These are phyloP conservation scores for Trypanosoma lewisi DNA, from an alignment of 208 protist genomes.

Conservation along the genomic window DNA sequence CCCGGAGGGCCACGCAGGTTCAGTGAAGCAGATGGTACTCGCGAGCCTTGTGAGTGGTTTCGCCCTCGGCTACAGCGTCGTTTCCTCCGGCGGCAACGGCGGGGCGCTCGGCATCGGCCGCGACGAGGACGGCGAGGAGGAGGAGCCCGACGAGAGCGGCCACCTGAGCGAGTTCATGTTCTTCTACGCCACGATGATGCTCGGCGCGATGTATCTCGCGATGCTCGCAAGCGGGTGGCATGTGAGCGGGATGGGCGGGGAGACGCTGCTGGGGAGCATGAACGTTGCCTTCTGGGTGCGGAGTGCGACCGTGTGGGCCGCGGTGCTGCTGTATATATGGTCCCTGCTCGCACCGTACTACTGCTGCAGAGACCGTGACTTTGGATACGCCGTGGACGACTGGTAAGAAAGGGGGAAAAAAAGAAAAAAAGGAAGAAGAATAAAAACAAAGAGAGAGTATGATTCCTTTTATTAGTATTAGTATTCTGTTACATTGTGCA, in stretches of 20 bases:
- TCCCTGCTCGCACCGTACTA: slow-evolving; percentile 90
- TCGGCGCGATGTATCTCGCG: slow-evolving; percentile 93
- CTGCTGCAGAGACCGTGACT: slow-evolving; percentile 88
- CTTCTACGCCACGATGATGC: slow-evolving; percentile 93
- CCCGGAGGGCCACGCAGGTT: slow-evolving; percentile 22
- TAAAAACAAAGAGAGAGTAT: slow-evolving; percentile 4
- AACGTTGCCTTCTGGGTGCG: slow-evolving; percentile 91
- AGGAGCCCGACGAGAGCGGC: slow-evolving; percentile 72
- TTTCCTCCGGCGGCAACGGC: slow-evolving; percentile 67
- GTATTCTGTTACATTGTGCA: neutral
- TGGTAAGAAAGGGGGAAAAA: slow-evolving; percentile 35
- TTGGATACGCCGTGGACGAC: slow-evolving; percentile 68
- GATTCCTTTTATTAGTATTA: slow-evolving; percentile 19
- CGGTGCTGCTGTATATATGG: slow-evolving; percentile 89
- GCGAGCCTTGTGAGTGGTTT: slow-evolving; percentile 57
- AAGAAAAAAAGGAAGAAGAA: slow-evolving; percentile 12
- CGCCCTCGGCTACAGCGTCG: slow-evolving; percentile 73
- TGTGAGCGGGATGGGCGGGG: slow-evolving; percentile 65
- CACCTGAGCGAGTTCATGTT: slow-evolving; percentile 90
- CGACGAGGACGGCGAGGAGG: slow-evolving; percentile 72
- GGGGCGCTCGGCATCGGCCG: slow-evolving; percentile 48
- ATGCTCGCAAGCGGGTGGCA: slow-evolving; percentile 93
- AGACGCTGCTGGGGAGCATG: slow-evolving; percentile 39
- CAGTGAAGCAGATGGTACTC: slow-evolving; percentile 60
- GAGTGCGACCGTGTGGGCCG: slow-evolving; percentile 76